Evolutionary conservation across 1,284 basidiomycete genomes (phyloP).

Genomic region (Rhodotorula glutinis): DNA sequence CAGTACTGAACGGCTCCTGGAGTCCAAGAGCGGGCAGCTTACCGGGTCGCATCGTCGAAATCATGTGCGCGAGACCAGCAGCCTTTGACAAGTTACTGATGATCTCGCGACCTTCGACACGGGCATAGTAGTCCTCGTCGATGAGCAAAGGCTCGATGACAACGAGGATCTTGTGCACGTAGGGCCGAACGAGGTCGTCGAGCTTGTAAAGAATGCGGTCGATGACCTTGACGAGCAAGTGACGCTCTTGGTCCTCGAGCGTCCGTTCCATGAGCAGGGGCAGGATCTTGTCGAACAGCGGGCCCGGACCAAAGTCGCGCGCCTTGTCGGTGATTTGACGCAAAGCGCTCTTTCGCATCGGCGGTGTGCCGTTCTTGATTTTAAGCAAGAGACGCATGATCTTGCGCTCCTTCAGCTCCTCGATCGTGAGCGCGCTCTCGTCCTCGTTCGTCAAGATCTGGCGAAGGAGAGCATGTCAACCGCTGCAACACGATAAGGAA

Average conservation of each 20-base stretch:
- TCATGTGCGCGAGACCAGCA: conserved; percentile 98
- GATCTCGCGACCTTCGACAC: conserved; percentile 98
- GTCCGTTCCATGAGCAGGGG: conserved; percentile 98
- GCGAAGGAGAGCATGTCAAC: neutral
- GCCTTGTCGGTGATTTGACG: conserved; percentile 99
- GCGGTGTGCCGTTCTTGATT: conserved; percentile 99
- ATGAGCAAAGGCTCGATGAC: conserved; percentile 99
- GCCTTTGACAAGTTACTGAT: conserved; percentile 99
- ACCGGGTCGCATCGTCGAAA: conserved; percentile 94
- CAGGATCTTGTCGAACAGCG: conserved; percentile 98
- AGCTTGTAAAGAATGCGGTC: conserved; percentile 98
- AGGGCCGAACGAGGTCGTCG: conserved; percentile 96
- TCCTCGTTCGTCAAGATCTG: conserved; percentile 73
- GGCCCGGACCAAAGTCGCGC: conserved; percentile 95
- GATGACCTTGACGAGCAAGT: conserved; percentile 98
- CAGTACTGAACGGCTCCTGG: neutral
- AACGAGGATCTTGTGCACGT: conserved; percentile 98
- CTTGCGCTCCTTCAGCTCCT: conserved; percentile 98
- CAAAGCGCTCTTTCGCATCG: conserved; percentile 94
- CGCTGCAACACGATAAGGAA: too few species aligned
- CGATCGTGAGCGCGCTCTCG: conserved; percentile 74
- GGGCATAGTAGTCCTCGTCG: conserved; percentile 99
- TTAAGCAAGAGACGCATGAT: conserved; percentile 99
- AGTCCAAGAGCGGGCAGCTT: neutral
- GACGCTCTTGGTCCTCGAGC: conserved; percentile 97